phyloP scores from a whole-genome alignment of 2,329 filamentous ascomycete species.

The Fusarium sarcochroum region DNA sequence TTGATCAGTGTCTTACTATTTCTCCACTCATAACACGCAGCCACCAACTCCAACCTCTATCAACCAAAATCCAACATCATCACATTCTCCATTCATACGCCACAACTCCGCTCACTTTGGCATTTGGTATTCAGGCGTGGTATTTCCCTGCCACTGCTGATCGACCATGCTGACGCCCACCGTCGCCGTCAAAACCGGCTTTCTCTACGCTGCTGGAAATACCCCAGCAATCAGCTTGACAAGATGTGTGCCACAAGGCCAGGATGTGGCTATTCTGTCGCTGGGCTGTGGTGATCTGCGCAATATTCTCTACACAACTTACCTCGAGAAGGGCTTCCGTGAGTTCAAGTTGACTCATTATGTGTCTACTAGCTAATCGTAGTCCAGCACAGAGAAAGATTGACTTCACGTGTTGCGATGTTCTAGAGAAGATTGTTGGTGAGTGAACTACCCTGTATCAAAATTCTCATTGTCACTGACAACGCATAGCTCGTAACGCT shows the following conservation, averaged over 20 bases:
- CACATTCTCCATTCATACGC: not conserved
- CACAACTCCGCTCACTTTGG: not conserved
- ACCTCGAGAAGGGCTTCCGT: conserved; percentile 58
- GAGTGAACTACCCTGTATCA: conserved; percentile 32
- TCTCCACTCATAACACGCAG: conserved; percentile 19
- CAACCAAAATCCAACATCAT: not conserved
- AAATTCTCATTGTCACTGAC: not conserved
- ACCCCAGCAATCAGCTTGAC: conserved; percentile 67
- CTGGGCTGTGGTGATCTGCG: conserved; percentile 71
- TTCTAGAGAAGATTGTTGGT: conserved; percentile 65
- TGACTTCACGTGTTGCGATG: conserved; percentile 71
- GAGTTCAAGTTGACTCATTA: conserved; percentile 32
- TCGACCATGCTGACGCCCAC: conserved; percentile 57
- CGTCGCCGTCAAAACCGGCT: conserved; percentile 50
- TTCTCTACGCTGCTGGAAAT: conserved; percentile 66
- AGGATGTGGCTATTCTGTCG: conserved; percentile 65
- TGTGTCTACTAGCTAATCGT: conserved; percentile 39
- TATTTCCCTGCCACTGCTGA: not conserved
- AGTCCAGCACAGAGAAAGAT: conserved; percentile 57
- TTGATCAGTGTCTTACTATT: conserved; percentile 8
- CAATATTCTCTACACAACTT: conserved; percentile 68
- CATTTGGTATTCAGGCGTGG: not conserved
- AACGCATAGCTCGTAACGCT: conserved; percentile 65
- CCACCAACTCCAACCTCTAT: conserved; percentile 4
- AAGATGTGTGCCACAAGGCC: conserved; percentile 62